These are phyloP conservation scores for Haematococcus sp. DNA, from an alignment of 139 green algal species.

Conservation along the genomic window DNA sequence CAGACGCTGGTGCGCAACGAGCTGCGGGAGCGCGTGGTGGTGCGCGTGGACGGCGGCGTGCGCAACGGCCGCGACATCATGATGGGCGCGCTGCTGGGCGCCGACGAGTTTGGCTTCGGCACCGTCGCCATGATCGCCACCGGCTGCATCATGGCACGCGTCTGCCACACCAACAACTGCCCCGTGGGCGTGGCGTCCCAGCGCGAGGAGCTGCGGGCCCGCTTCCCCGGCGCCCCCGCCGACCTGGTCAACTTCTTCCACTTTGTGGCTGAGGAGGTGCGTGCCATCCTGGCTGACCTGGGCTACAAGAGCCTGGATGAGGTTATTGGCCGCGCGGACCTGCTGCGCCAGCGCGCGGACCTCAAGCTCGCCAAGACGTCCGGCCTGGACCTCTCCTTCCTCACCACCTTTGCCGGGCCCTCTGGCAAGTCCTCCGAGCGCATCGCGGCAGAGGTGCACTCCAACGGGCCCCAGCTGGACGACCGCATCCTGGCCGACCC, in stretches of 20 bases:
- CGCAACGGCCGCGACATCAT: constrained; percentile 91
- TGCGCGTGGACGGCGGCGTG: constrained; percentile 94
- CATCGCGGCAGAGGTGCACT: constrained; percentile 57
- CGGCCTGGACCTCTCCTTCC: constrained; percentile 89
- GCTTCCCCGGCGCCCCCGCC: constrained; percentile 90
- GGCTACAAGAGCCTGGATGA: constrained; percentile 87
- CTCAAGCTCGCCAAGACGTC: constrained; percentile 82
- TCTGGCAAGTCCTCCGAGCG: constrained; percentile 38
- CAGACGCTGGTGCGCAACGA: constrained; percentile 85
- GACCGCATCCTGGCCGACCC: constrained; percentile 88
- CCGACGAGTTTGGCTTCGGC: constrained; percentile 97
- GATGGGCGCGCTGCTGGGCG: constrained; percentile 85
- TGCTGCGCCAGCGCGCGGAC: constrained; percentile 62
- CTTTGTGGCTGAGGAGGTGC: constrained; percentile 90
- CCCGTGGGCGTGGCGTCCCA: constrained; percentile 96
- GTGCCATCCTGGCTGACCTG: constrained; percentile 75
- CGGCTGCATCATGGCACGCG: constrained; percentile 99
- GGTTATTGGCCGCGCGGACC: constrained; percentile 84
- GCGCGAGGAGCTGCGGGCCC: constrained; percentile 94
- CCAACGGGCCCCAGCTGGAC: constrained; percentile 84
- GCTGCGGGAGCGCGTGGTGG: constrained; percentile 90
- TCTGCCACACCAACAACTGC: constrained; percentile 99
- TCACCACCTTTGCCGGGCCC: constrained; percentile 76
- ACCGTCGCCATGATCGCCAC: constrained; percentile 97
- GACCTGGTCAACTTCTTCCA: constrained; percentile 99